Base-by-base conservation (phyloP, 108 stramenopile genomes). In the Conticribra weissflogii region DNA sequence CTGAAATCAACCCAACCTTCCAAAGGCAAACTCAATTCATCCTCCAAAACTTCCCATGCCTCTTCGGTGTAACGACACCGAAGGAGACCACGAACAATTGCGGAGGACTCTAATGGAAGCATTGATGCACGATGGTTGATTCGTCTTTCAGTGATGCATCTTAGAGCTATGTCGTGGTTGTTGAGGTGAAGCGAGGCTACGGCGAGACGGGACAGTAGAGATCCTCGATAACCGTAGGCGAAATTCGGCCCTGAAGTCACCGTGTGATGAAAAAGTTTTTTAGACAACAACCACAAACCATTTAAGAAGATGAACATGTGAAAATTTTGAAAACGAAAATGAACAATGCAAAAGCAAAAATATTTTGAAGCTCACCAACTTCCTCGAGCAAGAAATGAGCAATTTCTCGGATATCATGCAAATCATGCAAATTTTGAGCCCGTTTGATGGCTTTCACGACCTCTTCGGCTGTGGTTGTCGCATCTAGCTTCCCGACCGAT, bases 361-460 rank as follows among this genome's bases (percentile, higher is more conserved):
- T 12, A 19, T 15, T 27, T 45, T 9, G 31, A 48, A 44, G 44
- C 71, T 79, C 71, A 78, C 86, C 86, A 21, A 79, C 80, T 53
- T 90, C 75, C 25, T 88, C 83, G 44, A 93, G 52, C 57, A 93
- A 76, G 65, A 93, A 93, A 48, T 84, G 75, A 27, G 76, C 86
- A 83, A 94, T 85, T 30, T 76, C 76, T 24, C 56, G 25, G 19
- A 94, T 29, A 63, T 91, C 88, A 47, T 88, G 85, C 47, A 67
- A 67, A 75, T 91, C 87, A 59, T 90, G 89, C 17, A 59, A 72
- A 68, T 91, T 94, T 66, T 91, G 89, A n/a, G 90, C 88, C 17
- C 89, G 72, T 56, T 85, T 85, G 62, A 85, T 85, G 31, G 84
- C 84, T 54, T 71, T 77, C 53, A 88, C 57, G 5, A 94, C 88